Conservation (phyloP, 495 filamentous ascomycete genomes). For the Neurospora sp. region DNA sequence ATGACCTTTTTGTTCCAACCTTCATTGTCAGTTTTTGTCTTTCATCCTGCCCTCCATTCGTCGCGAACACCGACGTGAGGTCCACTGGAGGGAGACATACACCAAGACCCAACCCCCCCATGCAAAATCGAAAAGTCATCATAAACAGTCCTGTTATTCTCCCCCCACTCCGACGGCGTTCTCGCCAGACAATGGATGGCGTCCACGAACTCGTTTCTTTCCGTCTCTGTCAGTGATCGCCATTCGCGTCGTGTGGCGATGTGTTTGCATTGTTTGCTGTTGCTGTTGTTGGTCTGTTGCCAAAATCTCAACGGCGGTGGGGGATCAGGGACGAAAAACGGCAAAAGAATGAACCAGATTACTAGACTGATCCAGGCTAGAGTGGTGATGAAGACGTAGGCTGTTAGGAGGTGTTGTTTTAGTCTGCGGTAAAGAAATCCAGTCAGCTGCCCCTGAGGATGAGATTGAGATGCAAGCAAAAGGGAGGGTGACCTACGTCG, state of each 20-base stretch:
- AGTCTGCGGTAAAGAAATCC: neutral
- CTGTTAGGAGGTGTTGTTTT: neutral
- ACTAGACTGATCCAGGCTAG: neutral
- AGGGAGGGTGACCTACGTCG: neutral
- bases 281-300: neutral
- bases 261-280: neutral
- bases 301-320: neutral
- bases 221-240: neutral
- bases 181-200: conserved; percentile 1
- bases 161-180: neutral
- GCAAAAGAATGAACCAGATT: neutral
- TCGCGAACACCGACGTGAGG: too few relatives aligned
- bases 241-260: neutral
- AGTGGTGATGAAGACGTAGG: neutral
- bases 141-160: neutral
- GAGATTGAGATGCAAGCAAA: neutral
- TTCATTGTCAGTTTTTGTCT: neutral
- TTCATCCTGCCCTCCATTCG: too few relatives aligned
- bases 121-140: conserved; percentile 1
- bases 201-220: neutral
- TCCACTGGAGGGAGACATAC: too few relatives aligned
- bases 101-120: neutral
- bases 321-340: neutral
- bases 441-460: neutral
- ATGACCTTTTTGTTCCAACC: neutral